phyloP scores from a whole-genome alignment of 169 alveolate species.

The Plasmodium sp. region DNA sequence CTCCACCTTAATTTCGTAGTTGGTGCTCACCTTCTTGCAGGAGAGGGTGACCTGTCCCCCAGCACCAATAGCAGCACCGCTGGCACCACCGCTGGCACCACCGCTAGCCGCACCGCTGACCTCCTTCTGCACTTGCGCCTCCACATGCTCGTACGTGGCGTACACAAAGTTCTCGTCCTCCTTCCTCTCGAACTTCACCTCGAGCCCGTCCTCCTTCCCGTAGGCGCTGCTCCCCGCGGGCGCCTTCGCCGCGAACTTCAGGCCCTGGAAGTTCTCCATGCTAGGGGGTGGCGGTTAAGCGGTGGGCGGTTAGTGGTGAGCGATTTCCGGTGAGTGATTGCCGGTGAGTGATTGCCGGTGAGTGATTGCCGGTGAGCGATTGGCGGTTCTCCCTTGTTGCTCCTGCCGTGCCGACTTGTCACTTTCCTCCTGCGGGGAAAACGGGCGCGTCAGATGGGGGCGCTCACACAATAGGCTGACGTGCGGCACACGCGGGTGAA shows the following conservation, averaged over 20 bases:
- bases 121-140: conserved; percentile 16
- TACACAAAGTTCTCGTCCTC: conserved; percentile 38
- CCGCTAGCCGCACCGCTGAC: not conserved
- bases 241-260: not conserved
- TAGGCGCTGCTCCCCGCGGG: not conserved
- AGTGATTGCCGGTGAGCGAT: too few relatives aligned
- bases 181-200: not conserved
- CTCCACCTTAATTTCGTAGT: conserved; percentile 32
- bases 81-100: not conserved
- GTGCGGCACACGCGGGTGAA: not conserved
- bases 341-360: too few relatives aligned
- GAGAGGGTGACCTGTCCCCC: not conserved
- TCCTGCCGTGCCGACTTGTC: not conserved
- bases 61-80: not conserved
- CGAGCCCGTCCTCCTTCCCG: not conserved
- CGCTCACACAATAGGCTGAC: not conserved
- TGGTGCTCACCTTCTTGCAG: conserved; percentile 23
- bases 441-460: not conserved
- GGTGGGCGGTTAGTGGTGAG: not conserved
- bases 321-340: too few relatives aligned
- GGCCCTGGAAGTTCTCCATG: conserved; percentile 31
- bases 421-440: not conserved
- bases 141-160: conserved; percentile 33
- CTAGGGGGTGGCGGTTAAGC: not conserved
- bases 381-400: not conserved